These are phyloP conservation scores for Fusarium foetens DNA, from an alignment of 2,329 filamentous ascomycete species.

Conservation along the genomic window DNA sequence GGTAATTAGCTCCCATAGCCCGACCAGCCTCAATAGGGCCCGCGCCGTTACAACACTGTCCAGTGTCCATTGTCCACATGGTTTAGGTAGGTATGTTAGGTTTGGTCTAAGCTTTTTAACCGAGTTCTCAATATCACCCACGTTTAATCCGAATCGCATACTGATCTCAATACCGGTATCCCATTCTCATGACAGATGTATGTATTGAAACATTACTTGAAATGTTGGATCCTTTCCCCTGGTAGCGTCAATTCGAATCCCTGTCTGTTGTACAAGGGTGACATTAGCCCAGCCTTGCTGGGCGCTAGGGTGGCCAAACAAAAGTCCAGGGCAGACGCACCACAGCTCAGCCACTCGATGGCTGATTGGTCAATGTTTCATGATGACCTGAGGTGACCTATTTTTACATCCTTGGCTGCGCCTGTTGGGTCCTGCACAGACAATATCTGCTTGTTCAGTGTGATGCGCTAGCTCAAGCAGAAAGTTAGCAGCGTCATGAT, in stretches of 20 bases:
- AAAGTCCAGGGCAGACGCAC: constrained; percentile 9
- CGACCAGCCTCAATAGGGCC: constrained; percentile 21
- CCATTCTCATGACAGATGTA: constrained; percentile 7
- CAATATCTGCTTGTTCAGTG: neutral
- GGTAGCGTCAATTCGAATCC: constrained; percentile 29
- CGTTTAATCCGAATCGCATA: neutral
- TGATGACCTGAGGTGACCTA: constrained; percentile 28
- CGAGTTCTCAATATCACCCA: neutral
- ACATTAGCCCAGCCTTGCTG: constrained; percentile 27
- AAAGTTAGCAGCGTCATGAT: constrained; percentile 8
- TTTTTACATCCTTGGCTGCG: constrained; percentile 34
- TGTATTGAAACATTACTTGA: constrained; percentile 8
- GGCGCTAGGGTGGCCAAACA: constrained; percentile 26
- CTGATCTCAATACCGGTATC: neutral
- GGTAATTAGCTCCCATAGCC: constrained; percentile 1
- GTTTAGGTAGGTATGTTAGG: neutral
- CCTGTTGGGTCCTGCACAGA: constrained; percentile 5
- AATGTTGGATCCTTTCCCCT: constrained; percentile 17
- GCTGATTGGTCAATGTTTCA: constrained; percentile 28
- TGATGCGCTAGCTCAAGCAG: neutral
- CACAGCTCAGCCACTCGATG: constrained; percentile 23
- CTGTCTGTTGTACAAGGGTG: constrained; percentile 18
- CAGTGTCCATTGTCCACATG: neutral
- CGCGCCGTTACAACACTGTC: constrained; percentile 7
- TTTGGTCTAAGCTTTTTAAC: neutral